These are phyloP conservation scores for Penicillium ochrochloron DNA, from an alignment of 495 filamentous ascomycete species.

Conservation along the genomic window DNA sequence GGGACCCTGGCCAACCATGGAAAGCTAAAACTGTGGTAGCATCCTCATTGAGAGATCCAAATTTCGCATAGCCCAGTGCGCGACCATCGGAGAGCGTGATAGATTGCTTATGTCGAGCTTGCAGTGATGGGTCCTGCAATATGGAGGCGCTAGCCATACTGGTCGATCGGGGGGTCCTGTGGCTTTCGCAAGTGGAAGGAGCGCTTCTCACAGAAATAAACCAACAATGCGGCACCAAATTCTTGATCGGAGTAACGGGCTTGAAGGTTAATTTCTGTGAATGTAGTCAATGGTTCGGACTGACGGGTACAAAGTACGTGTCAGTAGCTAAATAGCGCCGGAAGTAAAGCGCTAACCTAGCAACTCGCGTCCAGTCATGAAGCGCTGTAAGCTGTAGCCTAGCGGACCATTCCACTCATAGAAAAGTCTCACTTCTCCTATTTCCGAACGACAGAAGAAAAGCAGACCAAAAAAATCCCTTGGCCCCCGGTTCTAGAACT, in stretches of 20 bases:
- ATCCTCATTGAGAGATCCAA: slow-evolving; percentile 29
- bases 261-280: not conserved
- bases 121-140: slow-evolving; percentile 18
- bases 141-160: slow-evolving; percentile 22
- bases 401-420: not conserved
- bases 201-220: slow-evolving; percentile 3
- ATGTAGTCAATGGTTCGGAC: not conserved
- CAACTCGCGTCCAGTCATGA: not conserved
- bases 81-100: slow-evolving; percentile 36
- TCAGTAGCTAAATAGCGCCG: not conserved
- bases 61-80: slow-evolving; percentile 37
- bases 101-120: slow-evolving; percentile 12
- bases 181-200: slow-evolving; percentile 19
- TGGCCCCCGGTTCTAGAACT: not conserved
- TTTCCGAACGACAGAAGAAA: not conserved
- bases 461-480: not conserved
- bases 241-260: not conserved
- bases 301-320: not conserved
- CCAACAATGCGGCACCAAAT: not conserved
- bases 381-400: not conserved
- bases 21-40: slow-evolving; percentile 36
- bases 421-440: slow-evolving; percentile 6
- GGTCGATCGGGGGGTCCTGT: slow-evolving; percentile 16
- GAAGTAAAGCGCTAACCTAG: slow-evolving; percentile 10
- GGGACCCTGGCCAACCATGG: slow-evolving; percentile 44